Base-by-base conservation (phyloP, 2,329 filamentous ascomycete genomes). In the Pseudocercospora cruenta region DNA sequence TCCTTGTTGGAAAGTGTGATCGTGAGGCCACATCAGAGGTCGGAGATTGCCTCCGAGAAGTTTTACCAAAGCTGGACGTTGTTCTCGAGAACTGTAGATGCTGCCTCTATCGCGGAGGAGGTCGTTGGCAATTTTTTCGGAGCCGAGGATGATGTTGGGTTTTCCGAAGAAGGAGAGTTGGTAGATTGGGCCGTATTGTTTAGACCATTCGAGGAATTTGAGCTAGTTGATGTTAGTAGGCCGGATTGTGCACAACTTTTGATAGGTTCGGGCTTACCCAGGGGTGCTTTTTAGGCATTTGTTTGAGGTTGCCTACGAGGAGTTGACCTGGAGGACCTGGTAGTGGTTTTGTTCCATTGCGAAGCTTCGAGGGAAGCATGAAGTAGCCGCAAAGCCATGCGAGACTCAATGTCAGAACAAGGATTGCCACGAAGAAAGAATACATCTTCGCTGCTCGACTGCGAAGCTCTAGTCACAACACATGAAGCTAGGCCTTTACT, bases 81-180 rank as follows among this genome's bases (percentile, higher is more conserved):
- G 72, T 49, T 78, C 76, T 6, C 81, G 75, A 7, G 74, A 76
- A 10, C 74, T 78, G 69, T 81, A 82, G 53, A 78, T 75, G 5
- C 72, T 76, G 2, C 78, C 80, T 45, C 81, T 75, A 60, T 80
- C 78, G 31, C 79, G 75, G 1, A 83, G 73, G 5, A 83, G 72
- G 47, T 82, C 80, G 60, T 81, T 79, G 39, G 80, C 80, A 16
- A 82, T 77, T 39, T 78, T 76, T 58, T 80, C 78, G 8, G 74
- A 80, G 77, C 33, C 33, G 21, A 82, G 73, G 28, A 82, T 69
- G 58, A 80, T 72, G 57, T 79, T 75, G 21, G 74, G 74, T 10
- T 74, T 71, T 16, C 80, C 82, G 5, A 80, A 80, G 60, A 85
- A 78, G 47, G 79, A 77, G 33, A 84, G 72, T 9, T 78, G 78